Evolutionary conservation across 2,329 filamentous ascomycete genomes (phyloP), one percentile per base, ranked within the genome.

Genomic region (Scortechinia acanthostroma): DNA sequence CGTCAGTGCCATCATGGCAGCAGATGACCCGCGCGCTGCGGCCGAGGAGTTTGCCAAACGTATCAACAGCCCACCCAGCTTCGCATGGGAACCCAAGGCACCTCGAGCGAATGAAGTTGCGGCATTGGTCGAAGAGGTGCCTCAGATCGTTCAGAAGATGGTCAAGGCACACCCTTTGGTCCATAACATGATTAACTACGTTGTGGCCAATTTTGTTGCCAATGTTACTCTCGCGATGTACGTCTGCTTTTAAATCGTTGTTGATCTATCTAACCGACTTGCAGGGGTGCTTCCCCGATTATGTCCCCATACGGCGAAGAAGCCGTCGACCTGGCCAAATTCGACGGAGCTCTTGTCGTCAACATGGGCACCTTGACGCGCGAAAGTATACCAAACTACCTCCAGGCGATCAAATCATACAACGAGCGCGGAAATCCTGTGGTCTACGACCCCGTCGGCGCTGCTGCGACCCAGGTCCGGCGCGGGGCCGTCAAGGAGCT

Each of bases 181-280:
- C 48, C 79, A 83, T 61, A 83, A 80, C 60, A 83, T 84, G 79
- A 83, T 80, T 48, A 83, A 83, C 55, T 71, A 76, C 33, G 79
- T 83, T 0, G 79, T 83, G 5, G 76, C 80, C 45, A 82, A 83
- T 57, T 78, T 83, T 53, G 77, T 78, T 45, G 79, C 80, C 21
- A 82, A 80, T 52, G 71, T 82, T 22, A 75, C 76, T 49, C 66
- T 83, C 6, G 68, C 73, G 21, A 71, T 80, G 35, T 40, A 19
- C 14, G 35, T 40, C 17, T 19, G 14, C 20, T 10, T 10, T 10
- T 30, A 10, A 10, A 10, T n/a, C n/a, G 10, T n/a, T 30, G 10
- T 30, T 30, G 25, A 10, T 30, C n/a, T 10, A 10, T 30, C 10
- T 30, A 30, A 40, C 14, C 17, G 20, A 13, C 20, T 40, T 10